phyloP scores from a whole-genome alignment of 345 rosid species.

The Melaleuca quinquenervia region DNA sequence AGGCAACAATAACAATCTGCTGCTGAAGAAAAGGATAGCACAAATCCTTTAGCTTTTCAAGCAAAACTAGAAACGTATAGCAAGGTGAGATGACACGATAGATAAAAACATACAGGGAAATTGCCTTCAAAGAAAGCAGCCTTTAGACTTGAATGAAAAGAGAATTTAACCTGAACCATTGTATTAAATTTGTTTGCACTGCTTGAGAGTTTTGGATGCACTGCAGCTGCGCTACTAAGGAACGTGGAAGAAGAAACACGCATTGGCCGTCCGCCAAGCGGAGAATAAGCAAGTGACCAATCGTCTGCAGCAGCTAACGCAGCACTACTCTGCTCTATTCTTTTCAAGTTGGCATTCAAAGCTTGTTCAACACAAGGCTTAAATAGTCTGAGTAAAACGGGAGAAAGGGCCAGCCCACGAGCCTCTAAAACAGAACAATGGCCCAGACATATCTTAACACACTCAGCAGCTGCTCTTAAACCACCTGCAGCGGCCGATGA shows the following conservation, averaged over 20 bases:
- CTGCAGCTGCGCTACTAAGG: constrained; percentile 12
- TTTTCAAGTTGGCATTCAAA: constrained; percentile 48
- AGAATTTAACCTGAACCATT: constrained; percentile 57
- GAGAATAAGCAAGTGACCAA: constrained; percentile 58
- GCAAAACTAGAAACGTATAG: not conserved
- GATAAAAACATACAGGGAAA: not conserved
- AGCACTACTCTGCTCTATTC: constrained; percentile 68
- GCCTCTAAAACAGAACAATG: constrained; percentile 75
- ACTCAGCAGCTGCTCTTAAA: constrained; percentile 61
- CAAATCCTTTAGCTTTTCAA: not conserved
- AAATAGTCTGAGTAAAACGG: constrained; percentile 58
- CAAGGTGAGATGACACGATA: not conserved
- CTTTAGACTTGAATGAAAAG: not conserved
- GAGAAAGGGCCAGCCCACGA: constrained; percentile 78
- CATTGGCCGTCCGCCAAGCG: constrained; percentile 36
- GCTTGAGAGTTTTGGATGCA: constrained; percentile 61
- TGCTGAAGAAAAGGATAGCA: not conserved
- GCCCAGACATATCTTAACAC: constrained; percentile 57
- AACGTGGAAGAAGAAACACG: constrained; percentile 24
- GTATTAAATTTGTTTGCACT: constrained; percentile 76
- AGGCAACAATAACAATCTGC: not conserved
- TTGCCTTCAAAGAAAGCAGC: not conserved
- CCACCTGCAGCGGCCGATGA: constrained; percentile 70
- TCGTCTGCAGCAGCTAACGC: constrained; percentile 82
- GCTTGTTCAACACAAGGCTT: constrained; percentile 62